These are phyloP conservation scores for Halophytophthora polymorphica DNA, from an alignment of 352 stramenopile species.

Conservation along the genomic window DNA sequence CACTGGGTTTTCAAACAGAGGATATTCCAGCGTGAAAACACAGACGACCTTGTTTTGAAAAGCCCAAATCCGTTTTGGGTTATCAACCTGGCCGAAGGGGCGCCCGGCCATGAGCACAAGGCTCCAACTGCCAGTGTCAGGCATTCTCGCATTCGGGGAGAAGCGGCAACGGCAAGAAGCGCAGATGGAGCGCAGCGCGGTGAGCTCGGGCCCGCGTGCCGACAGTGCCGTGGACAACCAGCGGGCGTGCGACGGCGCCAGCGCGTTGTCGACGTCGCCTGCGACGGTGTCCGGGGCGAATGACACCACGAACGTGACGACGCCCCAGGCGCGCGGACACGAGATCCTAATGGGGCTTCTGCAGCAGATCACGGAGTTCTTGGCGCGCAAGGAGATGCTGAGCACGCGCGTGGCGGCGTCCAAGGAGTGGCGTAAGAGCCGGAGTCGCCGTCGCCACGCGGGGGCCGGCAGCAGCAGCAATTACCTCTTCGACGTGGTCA, in stretches of 20 bases:
- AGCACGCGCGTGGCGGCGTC: conserved; percentile 24
- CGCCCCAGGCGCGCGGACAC: conserved; percentile 19
- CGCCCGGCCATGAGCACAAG: too few species aligned
- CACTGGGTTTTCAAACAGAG: too few species aligned
- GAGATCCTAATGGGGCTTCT: conserved; percentile 45
- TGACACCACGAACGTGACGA: background rate
- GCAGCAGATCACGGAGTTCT: conserved; percentile 48
- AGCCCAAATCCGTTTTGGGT: too few species aligned
- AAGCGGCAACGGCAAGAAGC: background rate
- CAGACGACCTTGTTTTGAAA: too few species aligned
- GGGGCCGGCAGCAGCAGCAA: conserved; percentile 14
- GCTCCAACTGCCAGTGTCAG: too few species aligned
- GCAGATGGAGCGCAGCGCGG: conserved; percentile 20
- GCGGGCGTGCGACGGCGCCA: conserved; percentile 6
- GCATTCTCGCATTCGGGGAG: conserved; percentile 9
- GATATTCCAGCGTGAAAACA: too few species aligned
- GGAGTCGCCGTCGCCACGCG: conserved; percentile 12
- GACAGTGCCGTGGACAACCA: conserved; percentile 19
- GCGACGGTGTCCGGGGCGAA: conserved; percentile 1
- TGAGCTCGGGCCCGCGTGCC: conserved; percentile 16
- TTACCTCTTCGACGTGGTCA: conserved; percentile 47
- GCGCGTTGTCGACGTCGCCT: background rate
- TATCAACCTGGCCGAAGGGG: too few species aligned
- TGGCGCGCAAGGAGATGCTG: conserved; percentile 47
- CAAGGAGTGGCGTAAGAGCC: conserved; percentile 22